phyloP scores from a whole-genome alignment of 1,139 yeast species.

The Lodderomyces pseudojiufengensis region DNA sequence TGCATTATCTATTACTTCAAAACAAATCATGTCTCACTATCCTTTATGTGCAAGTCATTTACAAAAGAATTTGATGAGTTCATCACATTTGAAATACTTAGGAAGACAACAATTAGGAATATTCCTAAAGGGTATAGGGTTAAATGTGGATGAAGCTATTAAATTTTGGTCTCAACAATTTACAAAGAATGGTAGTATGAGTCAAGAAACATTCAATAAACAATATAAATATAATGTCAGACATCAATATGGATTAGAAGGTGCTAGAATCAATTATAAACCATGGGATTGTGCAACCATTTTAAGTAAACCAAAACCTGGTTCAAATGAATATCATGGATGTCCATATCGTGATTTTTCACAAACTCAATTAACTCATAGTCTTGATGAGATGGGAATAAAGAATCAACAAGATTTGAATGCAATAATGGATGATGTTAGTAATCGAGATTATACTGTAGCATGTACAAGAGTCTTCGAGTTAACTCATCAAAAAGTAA shows the following conservation, averaged over 20 bases:
- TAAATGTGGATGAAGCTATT: conserved; percentile 82
- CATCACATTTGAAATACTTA: conserved; percentile 72
- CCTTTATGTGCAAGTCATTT: conserved; percentile 81
- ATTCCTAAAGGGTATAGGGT: conserved; percentile 86
- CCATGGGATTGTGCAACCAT: conserved; percentile 86
- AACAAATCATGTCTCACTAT: conserved; percentile 58
- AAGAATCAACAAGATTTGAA: conserved; percentile 59
- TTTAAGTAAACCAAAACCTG: conserved; percentile 67
- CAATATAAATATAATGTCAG: conserved; percentile 85
- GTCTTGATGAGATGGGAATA: conserved; percentile 67
- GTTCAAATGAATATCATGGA: conserved; percentile 76
- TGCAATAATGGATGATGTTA: conserved; percentile 62
- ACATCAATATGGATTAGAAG: conserved; percentile 89
- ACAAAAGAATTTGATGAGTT: conserved; percentile 54
- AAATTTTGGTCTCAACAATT: conserved; percentile 80
- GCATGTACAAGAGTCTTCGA: conserved; percentile 94
- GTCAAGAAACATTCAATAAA: conserved; percentile 75
- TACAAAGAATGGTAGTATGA: conserved; percentile 47
- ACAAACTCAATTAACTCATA: conserved; percentile 53
- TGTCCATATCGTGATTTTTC: conserved; percentile 85
- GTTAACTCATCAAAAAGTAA: conserved; percentile 55
- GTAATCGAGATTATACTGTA: conserved; percentile 65
- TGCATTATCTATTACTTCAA: conserved; percentile 56
- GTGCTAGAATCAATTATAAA: conserved; percentile 77
- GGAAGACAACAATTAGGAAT: conserved; percentile 85